phyloP scores from a whole-genome alignment of 495 filamentous ascomycete species.

The Penicillium paxilli region DNA sequence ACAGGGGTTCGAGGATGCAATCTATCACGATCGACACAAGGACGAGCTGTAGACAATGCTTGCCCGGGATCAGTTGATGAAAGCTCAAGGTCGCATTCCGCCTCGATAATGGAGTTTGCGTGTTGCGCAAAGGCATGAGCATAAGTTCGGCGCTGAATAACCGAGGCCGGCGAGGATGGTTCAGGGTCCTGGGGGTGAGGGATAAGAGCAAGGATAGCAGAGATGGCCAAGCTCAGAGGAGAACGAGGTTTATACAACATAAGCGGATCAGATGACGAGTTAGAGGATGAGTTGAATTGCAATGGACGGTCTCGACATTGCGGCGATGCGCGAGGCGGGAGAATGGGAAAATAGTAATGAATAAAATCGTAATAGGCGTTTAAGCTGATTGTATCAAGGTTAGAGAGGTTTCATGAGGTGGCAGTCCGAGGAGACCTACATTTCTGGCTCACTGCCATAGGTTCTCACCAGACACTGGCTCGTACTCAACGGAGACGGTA shows the following conservation, averaged over 20 bases:
- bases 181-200: constrained; percentile 53
- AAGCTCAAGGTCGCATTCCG: constrained; percentile 55
- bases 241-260: constrained; percentile 49
- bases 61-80: constrained; percentile 54
- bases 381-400: constrained; percentile 41
- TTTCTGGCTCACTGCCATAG: constrained; percentile 43
- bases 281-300: constrained; percentile 39
- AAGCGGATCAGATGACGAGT: constrained; percentile 42
- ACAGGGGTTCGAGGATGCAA: constrained; percentile 54
- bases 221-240: constrained; percentile 55
- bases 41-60: constrained; percentile 48
- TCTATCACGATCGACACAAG: constrained; percentile 40
- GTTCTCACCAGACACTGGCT: constrained; percentile 36
- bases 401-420: constrained; percentile 7
- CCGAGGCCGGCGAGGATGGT: constrained; percentile 42
- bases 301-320: constrained; percentile 46
- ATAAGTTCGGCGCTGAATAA: constrained; percentile 51
- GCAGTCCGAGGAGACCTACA: constrained; percentile 29
- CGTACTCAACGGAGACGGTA: constrained; percentile 30
- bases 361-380: constrained; percentile 63
- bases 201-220: constrained; percentile 55
- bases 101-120: constrained; percentile 53
- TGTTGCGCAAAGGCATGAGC: constrained; percentile 56
- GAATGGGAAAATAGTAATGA: constrained; percentile 58
- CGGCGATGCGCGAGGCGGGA: constrained; percentile 51